A percentile compares a stretch with the other conserved stretches of the same genome.
These are phyloP conservation scores for Hemisphaericaspora xylofermentans DNA, from an alignment of 1,139 yeast species.

Conservation along the genomic window DNA sequence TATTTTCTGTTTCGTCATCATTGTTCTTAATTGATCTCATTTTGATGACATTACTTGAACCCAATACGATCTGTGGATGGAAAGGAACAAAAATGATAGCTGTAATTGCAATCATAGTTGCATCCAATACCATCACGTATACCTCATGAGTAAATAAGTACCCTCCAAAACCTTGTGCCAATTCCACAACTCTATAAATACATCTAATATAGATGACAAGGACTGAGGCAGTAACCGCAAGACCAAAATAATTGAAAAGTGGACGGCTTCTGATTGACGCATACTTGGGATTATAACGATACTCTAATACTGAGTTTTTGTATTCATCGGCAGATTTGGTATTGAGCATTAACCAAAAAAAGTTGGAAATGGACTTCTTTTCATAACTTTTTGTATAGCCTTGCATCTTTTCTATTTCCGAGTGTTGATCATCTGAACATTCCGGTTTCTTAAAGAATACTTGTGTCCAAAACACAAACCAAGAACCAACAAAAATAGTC, in stretches of 20 bases:
- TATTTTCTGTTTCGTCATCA: slow-evolving; percentile 5
- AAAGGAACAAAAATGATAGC: slow-evolving; percentile 45
- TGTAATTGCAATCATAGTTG: slow-evolving; percentile 55
- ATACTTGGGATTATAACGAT: slow-evolving; percentile 36
- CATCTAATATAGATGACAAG: slow-evolving; percentile 65
- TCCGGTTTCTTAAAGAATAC: slow-evolving; percentile 30
- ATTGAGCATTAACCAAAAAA: slow-evolving; percentile 25
- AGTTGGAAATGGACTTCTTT: slow-evolving; percentile 22
- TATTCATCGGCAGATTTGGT: slow-evolving; percentile 20
- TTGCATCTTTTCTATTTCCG: background rate
- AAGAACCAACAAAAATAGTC: slow-evolving; percentile 57
- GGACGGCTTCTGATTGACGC: slow-evolving; percentile 35
- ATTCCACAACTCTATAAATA: slow-evolving; percentile 73
- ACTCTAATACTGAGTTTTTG: slow-evolving; percentile 23
- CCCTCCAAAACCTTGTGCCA: slow-evolving; percentile 75
- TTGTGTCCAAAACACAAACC: slow-evolving; percentile 49
- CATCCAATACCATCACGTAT: slow-evolving; percentile 72
- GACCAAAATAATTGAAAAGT: slow-evolving; percentile 45
- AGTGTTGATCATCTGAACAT: background rate
- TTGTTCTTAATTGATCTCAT: slow-evolving; percentile 13
- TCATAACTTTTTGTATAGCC: slow-evolving; percentile 1
- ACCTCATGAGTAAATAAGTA: slow-evolving; percentile 65
- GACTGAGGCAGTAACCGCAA: slow-evolving; percentile 50
- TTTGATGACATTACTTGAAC: slow-evolving; percentile 21
- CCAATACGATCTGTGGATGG: slow-evolving; percentile 62